Base-by-base conservation (phyloP, 2,329 filamentous ascomycete genomes). In the Tolypocladium ophioglossoides region DNA sequence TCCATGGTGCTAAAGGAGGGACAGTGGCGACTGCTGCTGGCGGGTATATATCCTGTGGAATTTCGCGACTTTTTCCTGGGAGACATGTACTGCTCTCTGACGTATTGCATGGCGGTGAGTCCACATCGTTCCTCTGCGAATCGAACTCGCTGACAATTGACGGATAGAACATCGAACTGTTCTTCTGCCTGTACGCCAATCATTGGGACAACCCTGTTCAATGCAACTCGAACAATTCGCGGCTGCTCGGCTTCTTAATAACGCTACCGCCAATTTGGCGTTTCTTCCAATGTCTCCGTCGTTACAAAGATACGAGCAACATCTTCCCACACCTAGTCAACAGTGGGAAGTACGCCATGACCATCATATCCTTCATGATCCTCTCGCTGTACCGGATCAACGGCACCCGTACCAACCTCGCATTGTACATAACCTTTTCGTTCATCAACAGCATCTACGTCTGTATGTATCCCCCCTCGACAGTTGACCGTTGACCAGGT, bases 61-160 rank as follows among this genome's bases (percentile, higher is more conserved):
- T 99, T 97, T 68, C 83, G 91, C 55, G 94, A 99, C 70, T 97
- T 99, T 72, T 97, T 96, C 70, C 79, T 97, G 0, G 94, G 94
- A 52, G 94, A 99, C 67, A 96, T 97, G 78, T 96, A 95, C 70
- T 97, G 92, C 70, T 97, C 94, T 3, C 77, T 95, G 54, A 95
- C 91, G 7, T 99, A 99, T 69, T 81, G 86, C 18, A 89, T 89
- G 70, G 86, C 89, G 57, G 89, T 92, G 77, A 74, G 87, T 81
- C 1, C 9, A 20, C n/a, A 3, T 1, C 1, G 6, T 27, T 11
- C 18, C n/a, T 24, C 50, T n/a, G 2, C 24, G 2, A 20, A n/a
- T 3, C 2, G 4, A 3, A 4, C 16, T 14, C 14, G 48, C 53
- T 51, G 16, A 30, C n/a, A 18, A n/a, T 11, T 9, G 41, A 30